Percentiles rank a stretch among this genome's conserved stretches.
Evolutionary conservation across 495 filamentous ascomycete species (phyloP).

Genomic region (Penicillium macrosclerotiorum): DNA sequence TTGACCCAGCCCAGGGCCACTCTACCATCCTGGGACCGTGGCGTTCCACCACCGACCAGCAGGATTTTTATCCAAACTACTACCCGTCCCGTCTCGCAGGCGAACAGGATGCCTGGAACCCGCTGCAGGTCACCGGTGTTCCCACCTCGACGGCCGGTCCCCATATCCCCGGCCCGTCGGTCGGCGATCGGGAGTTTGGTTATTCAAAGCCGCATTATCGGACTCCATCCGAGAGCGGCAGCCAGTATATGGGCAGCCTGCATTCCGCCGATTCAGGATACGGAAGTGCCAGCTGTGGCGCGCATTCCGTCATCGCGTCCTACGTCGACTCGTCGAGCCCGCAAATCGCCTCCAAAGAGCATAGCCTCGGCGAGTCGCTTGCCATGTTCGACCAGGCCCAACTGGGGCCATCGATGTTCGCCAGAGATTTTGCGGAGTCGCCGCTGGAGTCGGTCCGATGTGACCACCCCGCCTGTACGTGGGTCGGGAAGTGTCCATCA

Average conservation of each 20-base stretch:
- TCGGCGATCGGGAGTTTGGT: constrained; percentile 20
- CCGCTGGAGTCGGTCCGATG: constrained; percentile 29
- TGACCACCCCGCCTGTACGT: constrained; percentile 33
- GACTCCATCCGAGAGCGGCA: constrained; percentile 54
- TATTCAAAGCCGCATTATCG: constrained; percentile 32
- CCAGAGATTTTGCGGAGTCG: constrained; percentile 16
- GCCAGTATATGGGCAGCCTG: constrained; percentile 45
- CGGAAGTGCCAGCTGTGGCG: constrained; percentile 47
- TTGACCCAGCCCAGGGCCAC: constrained; percentile 17
- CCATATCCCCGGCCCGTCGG: constrained; percentile 15
- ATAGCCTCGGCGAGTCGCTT: constrained; percentile 21
- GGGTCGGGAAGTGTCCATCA: constrained; percentile 43
- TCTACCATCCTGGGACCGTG: constrained; percentile 22
- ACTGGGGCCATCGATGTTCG: constrained; percentile 8
- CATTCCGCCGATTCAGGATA: constrained; percentile 64
- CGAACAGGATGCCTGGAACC: constrained; percentile 41
- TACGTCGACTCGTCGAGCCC: constrained; percentile 35
- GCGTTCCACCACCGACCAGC: constrained; percentile 17
- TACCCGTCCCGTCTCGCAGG: constrained; percentile 25
- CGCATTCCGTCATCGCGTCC: constrained; percentile 43
- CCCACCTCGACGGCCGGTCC: constrained; percentile 17
- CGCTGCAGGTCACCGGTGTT: constrained; percentile 36
- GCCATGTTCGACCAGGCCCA: constrained; percentile 14
- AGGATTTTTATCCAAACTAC: constrained; percentile 21
- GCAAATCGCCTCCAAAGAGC: constrained; percentile 22